phyloP scores from a whole-genome alignment of 495 filamentous ascomycete genomes.

The Hypoxylon lenormandii region DNA sequence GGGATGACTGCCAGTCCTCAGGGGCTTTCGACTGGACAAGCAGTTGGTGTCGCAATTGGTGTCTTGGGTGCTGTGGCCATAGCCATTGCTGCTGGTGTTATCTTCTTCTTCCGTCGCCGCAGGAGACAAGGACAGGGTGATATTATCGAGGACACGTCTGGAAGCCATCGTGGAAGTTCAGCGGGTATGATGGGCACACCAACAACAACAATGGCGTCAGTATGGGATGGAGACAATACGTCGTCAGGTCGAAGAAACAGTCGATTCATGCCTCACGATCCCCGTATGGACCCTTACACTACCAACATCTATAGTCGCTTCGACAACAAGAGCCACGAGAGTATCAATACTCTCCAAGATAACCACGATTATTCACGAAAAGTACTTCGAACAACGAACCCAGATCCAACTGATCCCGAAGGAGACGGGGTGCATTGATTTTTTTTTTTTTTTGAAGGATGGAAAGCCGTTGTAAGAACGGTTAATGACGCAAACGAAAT shows the following conservation, averaged over 20 bases:
- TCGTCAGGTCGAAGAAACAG: conserved; percentile 58
- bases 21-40: conserved; percentile 53
- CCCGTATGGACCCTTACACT: conserved; percentile 66
- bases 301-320: conserved; percentile 60
- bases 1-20: conserved; percentile 23
- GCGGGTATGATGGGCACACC: conserved; percentile 55
- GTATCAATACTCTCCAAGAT: conserved; percentile 66
- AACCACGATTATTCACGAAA: conserved; percentile 68
- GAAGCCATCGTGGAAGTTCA: conserved; percentile 56
- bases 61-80: conserved; percentile 49
- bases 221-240: conserved; percentile 55
- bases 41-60: conserved; percentile 60
- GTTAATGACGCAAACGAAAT: conserved; percentile 48
- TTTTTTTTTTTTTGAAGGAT: conserved; percentile 1
- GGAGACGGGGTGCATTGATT: conserved; percentile 7
- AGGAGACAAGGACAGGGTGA: conserved; percentile 47
- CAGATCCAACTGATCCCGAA: conserved; percentile 58
- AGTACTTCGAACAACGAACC: conserved; percentile 66
- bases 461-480: conserved; percentile 24
- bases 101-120: conserved; percentile 54
- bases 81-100: conserved; percentile 37
- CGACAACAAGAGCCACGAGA: conserved; percentile 65
- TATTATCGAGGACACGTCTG: conserved; percentile 35
- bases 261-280: conserved; percentile 66
- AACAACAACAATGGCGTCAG: conserved; percentile 49